phyloP scores from a whole-genome alignment of 768 basidiomycete species.

The Leccinum pellstonianum region DNA sequence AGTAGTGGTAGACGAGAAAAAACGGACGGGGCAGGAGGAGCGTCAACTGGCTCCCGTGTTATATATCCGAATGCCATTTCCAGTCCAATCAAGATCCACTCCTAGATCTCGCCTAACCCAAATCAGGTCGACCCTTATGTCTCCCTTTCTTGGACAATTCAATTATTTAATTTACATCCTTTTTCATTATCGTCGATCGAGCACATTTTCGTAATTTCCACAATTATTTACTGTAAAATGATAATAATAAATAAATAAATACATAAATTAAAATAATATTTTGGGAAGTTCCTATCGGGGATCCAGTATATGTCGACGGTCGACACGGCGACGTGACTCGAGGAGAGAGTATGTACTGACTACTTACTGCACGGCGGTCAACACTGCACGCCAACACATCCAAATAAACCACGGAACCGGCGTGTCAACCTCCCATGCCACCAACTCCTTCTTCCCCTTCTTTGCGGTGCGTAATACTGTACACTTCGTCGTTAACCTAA shows the following conservation, averaged over 20 bases:
- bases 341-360: background rate
- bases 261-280: slow-evolving; percentile 6
- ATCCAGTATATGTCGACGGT: background rate
- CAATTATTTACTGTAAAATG: slow-evolving; percentile 7
- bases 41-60: slow-evolving; percentile 18
- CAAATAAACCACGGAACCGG: slow-evolving; percentile 32
- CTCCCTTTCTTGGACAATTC: slow-evolving; percentile 20
- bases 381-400: slow-evolving; percentile 4
- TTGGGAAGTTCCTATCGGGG: background rate
- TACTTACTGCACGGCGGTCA: no score
- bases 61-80: slow-evolving; percentile 31
- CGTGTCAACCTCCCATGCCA: no score
- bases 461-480: no score
- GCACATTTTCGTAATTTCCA: slow-evolving; percentile 22
- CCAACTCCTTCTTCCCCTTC: background rate
- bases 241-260: slow-evolving; percentile 5
- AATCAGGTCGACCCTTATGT: slow-evolving; percentile 22
- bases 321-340: slow-evolving; percentile 13
- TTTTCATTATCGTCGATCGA: slow-evolving; percentile 38
- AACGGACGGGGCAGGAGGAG: slow-evolving; percentile 16
- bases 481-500: background rate
- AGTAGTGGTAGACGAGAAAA: slow-evolving; percentile 11
- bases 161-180: slow-evolving; percentile 34
- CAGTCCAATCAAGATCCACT: slow-evolving; percentile 16
- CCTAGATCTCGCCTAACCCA: slow-evolving; percentile 20